Conservation (phyloP, 1,139 yeast genomes). For the Saccharomycopsis crataegensis region DNA sequence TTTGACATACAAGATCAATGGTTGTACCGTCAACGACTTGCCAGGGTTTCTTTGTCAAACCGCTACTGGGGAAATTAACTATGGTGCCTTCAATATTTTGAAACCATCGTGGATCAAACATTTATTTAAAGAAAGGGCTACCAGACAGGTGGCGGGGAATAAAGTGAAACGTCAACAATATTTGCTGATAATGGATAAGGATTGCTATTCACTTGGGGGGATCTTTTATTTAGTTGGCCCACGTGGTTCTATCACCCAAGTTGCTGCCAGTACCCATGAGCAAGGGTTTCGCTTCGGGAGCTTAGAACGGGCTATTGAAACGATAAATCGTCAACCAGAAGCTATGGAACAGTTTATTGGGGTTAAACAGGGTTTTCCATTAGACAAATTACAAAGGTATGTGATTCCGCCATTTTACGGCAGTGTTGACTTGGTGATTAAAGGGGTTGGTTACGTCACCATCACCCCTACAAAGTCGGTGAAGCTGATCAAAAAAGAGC, state of each 20-base stretch:
- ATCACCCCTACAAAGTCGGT: conserved; percentile 16
- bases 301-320: conserved; percentile 10
- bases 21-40: conserved; percentile 10
- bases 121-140: conserved; percentile 11
- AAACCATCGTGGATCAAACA: conserved; percentile 13
- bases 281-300: conserved; percentile 8
- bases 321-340: conserved; percentile 4
- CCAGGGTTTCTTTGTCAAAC: conserved; percentile 13
- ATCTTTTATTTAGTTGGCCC: conserved; percentile 14
- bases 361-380: neutral
- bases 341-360: conserved; percentile 9
- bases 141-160: conserved; percentile 1
- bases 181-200: conserved; percentile 9
- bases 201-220: conserved; percentile 17
- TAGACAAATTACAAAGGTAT: conserved; percentile 10
- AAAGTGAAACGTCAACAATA: conserved; percentile 2
- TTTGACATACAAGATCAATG: conserved; percentile 10
- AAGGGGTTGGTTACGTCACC: conserved; percentile 18
- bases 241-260: conserved; percentile 12
- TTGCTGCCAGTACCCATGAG: conserved; percentile 7
- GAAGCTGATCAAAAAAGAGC: neutral
- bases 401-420: conserved; percentile 20
- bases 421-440: conserved; percentile 17
- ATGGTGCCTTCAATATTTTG: conserved; percentile 9
- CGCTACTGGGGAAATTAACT: neutral